Percentiles rank a stretch among this genome's conserved stretches.
These are phyloP conservation scores for Pythium folliculosum DNA, from an alignment of 352 stramenopile genomes.

Conservation along the genomic window DNA sequence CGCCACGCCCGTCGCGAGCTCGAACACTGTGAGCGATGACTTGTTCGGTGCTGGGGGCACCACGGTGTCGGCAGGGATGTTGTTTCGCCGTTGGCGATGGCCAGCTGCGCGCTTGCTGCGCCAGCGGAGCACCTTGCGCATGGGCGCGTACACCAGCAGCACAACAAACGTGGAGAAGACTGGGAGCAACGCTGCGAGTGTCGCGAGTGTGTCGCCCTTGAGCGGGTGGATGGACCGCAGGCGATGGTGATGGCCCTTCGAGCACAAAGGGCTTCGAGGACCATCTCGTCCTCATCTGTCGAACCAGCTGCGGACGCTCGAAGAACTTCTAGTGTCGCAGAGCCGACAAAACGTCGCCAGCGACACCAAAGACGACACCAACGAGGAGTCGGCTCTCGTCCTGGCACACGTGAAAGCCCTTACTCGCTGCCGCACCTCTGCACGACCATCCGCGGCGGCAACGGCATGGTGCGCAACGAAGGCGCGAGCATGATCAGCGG, in stretches of 20 bases:
- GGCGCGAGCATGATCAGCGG: constrained; percentile 79
- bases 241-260: not conserved
- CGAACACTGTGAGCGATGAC: constrained; percentile 2
- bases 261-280: constrained; percentile 25
- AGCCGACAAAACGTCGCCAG: not conserved
- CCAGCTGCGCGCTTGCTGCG: not conserved
- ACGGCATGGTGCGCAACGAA: constrained; percentile 70
- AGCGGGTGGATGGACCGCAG: constrained; percentile 11
- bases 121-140: not conserved
- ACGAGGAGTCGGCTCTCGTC: not conserved
- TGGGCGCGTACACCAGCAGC: constrained; percentile 4
- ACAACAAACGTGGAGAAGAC: not conserved
- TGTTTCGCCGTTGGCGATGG: not conserved
- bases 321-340: constrained; percentile 27
- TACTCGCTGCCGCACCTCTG: constrained; percentile 72
- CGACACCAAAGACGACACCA: not conserved
- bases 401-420: constrained; percentile 39
- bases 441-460: constrained; percentile 65
- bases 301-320: constrained; percentile 25
- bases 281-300: constrained; percentile 25
- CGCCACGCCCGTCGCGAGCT: constrained; percentile 6
- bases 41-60: not conserved
- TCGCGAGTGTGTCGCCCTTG: constrained; percentile 2
- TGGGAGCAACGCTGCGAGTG: constrained; percentile 20
- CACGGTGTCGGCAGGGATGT: not conserved